Evolutionary conservation across 2,329 filamentous ascomycete genomes (phyloP).

Genomic region (Coniochaeta hoffmannii): DNA sequence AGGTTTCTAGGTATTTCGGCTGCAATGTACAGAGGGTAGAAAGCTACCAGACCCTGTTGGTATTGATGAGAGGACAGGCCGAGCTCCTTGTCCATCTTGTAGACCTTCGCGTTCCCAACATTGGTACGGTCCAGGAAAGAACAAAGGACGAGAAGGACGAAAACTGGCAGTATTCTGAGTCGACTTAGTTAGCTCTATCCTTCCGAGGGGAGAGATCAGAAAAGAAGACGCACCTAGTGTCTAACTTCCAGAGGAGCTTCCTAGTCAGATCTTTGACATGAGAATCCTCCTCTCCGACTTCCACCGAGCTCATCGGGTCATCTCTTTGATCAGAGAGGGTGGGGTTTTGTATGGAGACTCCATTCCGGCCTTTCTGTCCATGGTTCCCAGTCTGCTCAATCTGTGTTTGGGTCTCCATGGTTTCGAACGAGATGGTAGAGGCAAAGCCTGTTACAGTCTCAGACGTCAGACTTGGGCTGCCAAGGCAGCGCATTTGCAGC

Average conservation of each 20-base stretch:
- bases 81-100: slow-evolving; percentile 52
- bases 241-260: slow-evolving; percentile 44
- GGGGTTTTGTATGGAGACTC: not conserved
- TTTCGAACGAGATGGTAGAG: no score
- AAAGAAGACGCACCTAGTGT: slow-evolving; percentile 33
- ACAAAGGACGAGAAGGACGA: slow-evolving; percentile 57
- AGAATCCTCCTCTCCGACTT: not conserved
- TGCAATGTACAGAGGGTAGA: slow-evolving; percentile 57
- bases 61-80: slow-evolving; percentile 55
- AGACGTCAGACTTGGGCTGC: no score
- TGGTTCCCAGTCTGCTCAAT: no score
- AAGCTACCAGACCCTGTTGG: slow-evolving; percentile 55
- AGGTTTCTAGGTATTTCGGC: slow-evolving; percentile 56
- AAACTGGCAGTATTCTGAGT: slow-evolving; percentile 49
- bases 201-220: not conserved
- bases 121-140: slow-evolving; percentile 63
- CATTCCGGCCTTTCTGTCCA: not conserved
- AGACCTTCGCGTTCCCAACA: slow-evolving; percentile 62
- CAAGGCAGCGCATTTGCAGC: no score
- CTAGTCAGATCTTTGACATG: slow-evolving; percentile 24
- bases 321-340: not conserved
- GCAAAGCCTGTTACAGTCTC: no score
- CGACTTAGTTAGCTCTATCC: slow-evolving; percentile 6
- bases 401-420: no score
- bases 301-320: not conserved